Evolutionary conservation across 768 basidiomycete species (phyloP), one percentile per base, ranked within the genome.

Genomic region (Tephrocybe rancida): DNA sequence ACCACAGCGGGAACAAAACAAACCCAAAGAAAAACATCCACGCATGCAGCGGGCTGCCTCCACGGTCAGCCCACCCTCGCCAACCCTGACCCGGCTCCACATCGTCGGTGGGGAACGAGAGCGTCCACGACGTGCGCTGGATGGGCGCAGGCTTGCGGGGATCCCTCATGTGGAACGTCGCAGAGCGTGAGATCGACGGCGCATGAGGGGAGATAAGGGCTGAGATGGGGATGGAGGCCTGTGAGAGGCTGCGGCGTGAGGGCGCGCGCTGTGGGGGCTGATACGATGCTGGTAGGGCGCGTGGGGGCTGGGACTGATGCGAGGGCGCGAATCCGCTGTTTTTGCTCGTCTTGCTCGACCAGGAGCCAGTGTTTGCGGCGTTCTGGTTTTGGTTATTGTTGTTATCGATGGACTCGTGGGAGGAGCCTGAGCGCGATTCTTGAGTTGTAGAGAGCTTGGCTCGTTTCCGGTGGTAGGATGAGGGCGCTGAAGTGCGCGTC

Each of bases 11-110:
- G 62, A 72, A 90, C 68, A 76, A 68, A 67, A 72, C 76, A 63
- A 91, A 90, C 13, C 88, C 90, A 51, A 86, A 50, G 64, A 90
- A 90, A 69, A 92, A 92, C 22, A 84, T 67, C 90, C 90, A 91
- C 11, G 87, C 86, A 55, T 90, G 88, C 22, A 83, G 53, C 3
- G 88, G 82, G 57, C 84, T 84, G 27, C 77, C 80, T n/a, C 78
- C 78, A 41, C 79, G 70, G 52, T 74, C 73, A 5, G 68, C 76
- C 78, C 68, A 78, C 8, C 70, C 69, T 29, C 61, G 59, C 55
- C 65, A 63, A 6, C 63, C 60, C 67, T 71, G 70, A 22, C 68
- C 64, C 32, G 63, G 60, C 48, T 67, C 67, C n/a, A 61, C 72
- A 0, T 57, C 61, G 8, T 69, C 65, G 22, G 65, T 64, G 18